phyloP scores from a whole-genome alignment of 768 basidiomycete genomes.

The Trametes sanguinea region DNA sequence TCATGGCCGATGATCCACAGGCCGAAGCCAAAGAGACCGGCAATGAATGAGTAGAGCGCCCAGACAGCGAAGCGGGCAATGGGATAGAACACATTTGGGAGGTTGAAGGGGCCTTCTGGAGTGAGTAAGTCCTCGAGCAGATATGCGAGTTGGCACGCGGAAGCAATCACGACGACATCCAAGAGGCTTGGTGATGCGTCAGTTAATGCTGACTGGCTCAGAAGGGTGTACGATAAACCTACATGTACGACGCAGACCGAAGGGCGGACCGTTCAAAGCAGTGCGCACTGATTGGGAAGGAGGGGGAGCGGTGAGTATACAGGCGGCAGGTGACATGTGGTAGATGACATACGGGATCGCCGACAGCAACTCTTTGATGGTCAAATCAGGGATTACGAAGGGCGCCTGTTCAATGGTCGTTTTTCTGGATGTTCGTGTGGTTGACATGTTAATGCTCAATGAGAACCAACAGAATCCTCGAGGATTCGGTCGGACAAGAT shows the following conservation, averaged over 20 bases:
- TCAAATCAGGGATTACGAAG: constrained; percentile 75
- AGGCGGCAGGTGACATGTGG: no score
- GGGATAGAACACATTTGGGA: constrained; percentile 61
- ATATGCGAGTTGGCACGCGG: constrained; percentile 65
- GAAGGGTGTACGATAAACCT: constrained; percentile 28
- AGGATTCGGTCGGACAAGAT: no score
- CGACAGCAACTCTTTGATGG: constrained; percentile 81
- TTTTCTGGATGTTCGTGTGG: not conserved
- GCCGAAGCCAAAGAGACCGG: constrained; percentile 89
- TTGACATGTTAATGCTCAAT: not conserved
- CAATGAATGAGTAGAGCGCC: constrained; percentile 76
- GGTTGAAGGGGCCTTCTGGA: constrained; percentile 52
- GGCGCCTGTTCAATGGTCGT: constrained; percentile 50
- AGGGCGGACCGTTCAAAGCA: constrained; percentile 90
- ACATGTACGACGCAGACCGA: constrained; percentile 78
- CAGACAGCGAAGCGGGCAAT: constrained; percentile 66
- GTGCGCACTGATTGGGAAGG: constrained; percentile 52
- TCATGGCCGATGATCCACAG: constrained; percentile 94
- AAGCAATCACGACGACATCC: constrained; percentile 71
- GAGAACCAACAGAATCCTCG: no score
- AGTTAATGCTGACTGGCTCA: not conserved
- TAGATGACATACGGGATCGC: constrained; percentile 69
- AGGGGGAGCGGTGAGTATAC: no score
- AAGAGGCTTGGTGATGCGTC: constrained; percentile 49
- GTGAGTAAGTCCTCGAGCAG: constrained; percentile 64